phyloP scores from a whole-genome alignment of 1,284 basidiomycete genomes.

The Inonotus obliquus region DNA sequence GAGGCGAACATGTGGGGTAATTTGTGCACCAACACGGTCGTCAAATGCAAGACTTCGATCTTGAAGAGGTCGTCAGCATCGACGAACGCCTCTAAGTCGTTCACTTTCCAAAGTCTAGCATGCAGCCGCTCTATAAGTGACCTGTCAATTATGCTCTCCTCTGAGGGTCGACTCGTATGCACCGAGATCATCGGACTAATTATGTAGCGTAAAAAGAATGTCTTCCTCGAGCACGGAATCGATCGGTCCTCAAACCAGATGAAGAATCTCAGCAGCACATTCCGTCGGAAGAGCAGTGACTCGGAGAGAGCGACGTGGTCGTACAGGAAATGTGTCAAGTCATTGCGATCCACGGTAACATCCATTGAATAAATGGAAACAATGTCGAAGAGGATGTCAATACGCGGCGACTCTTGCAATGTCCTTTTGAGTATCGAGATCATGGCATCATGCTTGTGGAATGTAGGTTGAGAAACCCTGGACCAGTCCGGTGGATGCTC shows the following conservation, averaged over 20 bases:
- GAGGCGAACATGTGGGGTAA: conserved; percentile 77
- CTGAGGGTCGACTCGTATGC: conserved; percentile 54
- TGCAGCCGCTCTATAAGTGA: conserved; percentile 72
- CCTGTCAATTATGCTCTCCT: conserved; percentile 60
- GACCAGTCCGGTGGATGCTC: conserved; percentile 31
- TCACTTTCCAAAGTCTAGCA: conserved; percentile 71
- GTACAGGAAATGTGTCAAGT: conserved; percentile 86
- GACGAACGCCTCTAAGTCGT: conserved; percentile 47
- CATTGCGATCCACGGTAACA: conserved; percentile 79
- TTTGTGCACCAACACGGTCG: conserved; percentile 85
- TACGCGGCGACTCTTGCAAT: conserved; percentile 61
- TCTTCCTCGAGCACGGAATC: conserved; percentile 77
- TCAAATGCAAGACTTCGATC: conserved; percentile 90
- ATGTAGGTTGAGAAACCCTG: conserved; percentile 45
- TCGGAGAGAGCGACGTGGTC: conserved; percentile 72
- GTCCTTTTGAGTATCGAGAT: conserved; percentile 76
- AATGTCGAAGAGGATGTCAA: conserved; percentile 89
- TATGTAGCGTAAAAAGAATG: conserved; percentile 81
- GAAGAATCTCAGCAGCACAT: conserved; percentile 83
- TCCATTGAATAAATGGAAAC: conserved; percentile 81
- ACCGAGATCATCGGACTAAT: conserved; percentile 87
- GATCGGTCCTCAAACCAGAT: conserved; percentile 73
- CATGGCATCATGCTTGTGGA: conserved; percentile 66
- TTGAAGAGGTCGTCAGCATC: conserved; percentile 78
- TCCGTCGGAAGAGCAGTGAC: conserved; percentile 68